Percentiles rank a stretch among this genome's conserved stretches.
phyloP scores from a whole-genome alignment of 306 rosid genomes.

The Mucuna pruriens region DNA sequence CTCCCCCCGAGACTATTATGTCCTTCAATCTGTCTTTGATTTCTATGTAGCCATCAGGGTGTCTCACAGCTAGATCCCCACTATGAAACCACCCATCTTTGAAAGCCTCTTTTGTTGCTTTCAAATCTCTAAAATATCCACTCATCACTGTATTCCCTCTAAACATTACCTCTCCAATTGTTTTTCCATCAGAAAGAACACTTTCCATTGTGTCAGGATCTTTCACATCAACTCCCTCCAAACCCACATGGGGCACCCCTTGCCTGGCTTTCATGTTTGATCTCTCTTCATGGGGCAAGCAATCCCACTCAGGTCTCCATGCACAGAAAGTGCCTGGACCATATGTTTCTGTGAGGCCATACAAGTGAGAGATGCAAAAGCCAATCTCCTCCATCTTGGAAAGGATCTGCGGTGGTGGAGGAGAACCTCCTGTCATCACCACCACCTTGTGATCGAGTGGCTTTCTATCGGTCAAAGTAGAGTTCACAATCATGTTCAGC shows the following conservation, averaged over 20 bases:
- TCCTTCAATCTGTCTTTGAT: slow-evolving; percentile 84
- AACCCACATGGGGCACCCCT: slow-evolving; percentile 68
- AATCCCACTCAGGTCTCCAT: slow-evolving; percentile 83
- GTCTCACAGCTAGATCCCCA: slow-evolving; percentile 86
- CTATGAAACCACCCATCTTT: slow-evolving; percentile 81
- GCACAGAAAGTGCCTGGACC: slow-evolving; percentile 78
- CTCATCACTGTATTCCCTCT: slow-evolving; percentile 92
- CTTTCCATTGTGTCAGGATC: slow-evolving; percentile 72
- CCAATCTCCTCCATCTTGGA: slow-evolving; percentile 83
- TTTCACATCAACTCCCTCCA: slow-evolving; percentile 69
- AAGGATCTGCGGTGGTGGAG: slow-evolving; percentile 76
- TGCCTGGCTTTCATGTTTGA: slow-evolving; percentile 66
- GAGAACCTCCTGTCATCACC: slow-evolving; percentile 73
- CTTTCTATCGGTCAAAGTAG: slow-evolving; percentile 46
- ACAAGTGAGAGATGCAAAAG: slow-evolving; percentile 66
- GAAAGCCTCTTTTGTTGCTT: slow-evolving; percentile 79
- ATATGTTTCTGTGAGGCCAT: slow-evolving; percentile 84
- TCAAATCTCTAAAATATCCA: slow-evolving; percentile 72
- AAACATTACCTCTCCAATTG: slow-evolving; percentile 81
- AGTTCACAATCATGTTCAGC: slow-evolving; percentile 81
- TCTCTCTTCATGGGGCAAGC: slow-evolving; percentile 52
- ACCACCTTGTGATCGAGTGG: slow-evolving; percentile 66
- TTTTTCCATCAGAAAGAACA: slow-evolving; percentile 72
- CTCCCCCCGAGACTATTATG: slow-evolving; percentile 81
- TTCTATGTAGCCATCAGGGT: slow-evolving; percentile 74